Conservation (phyloP, 2,329 filamentous ascomycete species). For the Passalora sequoiae region DNA sequence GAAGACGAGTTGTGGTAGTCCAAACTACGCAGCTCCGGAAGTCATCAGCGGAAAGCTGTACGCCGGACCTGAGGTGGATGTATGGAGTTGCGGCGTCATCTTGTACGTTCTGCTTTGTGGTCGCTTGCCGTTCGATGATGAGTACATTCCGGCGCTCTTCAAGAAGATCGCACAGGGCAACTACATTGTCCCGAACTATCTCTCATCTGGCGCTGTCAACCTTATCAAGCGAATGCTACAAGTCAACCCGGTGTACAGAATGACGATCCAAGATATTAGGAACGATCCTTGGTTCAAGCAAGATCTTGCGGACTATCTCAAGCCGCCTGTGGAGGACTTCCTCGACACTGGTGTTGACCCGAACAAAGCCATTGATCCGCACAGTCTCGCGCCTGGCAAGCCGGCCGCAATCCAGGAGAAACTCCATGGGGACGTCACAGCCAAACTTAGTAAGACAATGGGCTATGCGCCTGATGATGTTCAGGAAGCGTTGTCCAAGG, state of each 20-base stretch:
- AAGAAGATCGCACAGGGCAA: constrained; percentile 95
- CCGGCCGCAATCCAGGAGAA: constrained; percentile 77
- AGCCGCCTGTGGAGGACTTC: constrained; percentile 84
- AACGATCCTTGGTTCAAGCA: constrained; percentile 90
- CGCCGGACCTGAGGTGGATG: constrained; percentile 93
- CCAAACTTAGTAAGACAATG: constrained; percentile 97
- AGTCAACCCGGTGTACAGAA: constrained; percentile 88
- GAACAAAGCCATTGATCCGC: constrained; percentile 81
- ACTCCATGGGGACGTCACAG: constrained; percentile 84
- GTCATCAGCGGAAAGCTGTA: constrained; percentile 98
- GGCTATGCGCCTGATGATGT: constrained; percentile 94
- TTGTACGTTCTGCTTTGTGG: constrained; percentile 62
- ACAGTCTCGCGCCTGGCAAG: constrained; percentile 73
- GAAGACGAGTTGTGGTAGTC: constrained; percentile 96
- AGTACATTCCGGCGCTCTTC: constrained; percentile 95
- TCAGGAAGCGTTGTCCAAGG: constrained; percentile 82
- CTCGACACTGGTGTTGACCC: constrained; percentile 90
- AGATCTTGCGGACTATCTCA: constrained; percentile 79
- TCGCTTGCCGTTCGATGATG: constrained; percentile 87
- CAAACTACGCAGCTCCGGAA: constrained; percentile 96
- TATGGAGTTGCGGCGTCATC: constrained; percentile 79
- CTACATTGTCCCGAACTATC: constrained; percentile 87
- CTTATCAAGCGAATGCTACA: constrained; percentile 92
- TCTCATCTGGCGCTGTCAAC: constrained; percentile 73
- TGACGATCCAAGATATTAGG: constrained; percentile 89